phyloP scores from a whole-genome alignment of 148 eudicot species.

The Dianthus caryophyllus region DNA sequence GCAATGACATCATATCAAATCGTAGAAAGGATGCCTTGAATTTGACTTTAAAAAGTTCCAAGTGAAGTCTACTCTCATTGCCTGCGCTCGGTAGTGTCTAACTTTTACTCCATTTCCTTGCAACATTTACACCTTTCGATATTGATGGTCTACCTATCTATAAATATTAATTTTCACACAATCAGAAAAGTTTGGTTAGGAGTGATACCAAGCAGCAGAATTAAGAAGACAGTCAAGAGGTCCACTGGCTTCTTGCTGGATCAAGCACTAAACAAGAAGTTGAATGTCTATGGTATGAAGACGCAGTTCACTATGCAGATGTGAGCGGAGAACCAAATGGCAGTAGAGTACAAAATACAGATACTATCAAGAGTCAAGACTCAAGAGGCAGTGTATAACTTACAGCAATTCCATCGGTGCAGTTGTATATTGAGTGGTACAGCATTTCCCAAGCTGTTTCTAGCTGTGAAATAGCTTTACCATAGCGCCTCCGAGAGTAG shows the following conservation, averaged over 20 bases:
- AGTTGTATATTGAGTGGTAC: conserved; percentile 73
- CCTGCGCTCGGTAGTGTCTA: background rate
- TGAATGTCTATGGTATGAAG: background rate
- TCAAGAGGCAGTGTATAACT: conserved; percentile 25
- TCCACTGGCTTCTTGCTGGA: background rate
- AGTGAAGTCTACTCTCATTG: background rate
- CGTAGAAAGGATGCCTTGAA: background rate
- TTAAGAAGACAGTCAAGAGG: background rate
- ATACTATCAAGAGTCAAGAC: conserved; percentile 3
- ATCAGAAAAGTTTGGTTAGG: background rate
- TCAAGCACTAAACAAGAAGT: background rate
- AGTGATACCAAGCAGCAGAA: background rate
- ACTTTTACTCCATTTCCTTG: background rate
- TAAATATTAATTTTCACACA: too few species aligned
- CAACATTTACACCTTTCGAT: too few species aligned
- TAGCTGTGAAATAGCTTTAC: conserved; percentile 53
- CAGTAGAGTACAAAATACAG: background rate
- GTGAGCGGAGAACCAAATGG: background rate
- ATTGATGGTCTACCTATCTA: too few species aligned
- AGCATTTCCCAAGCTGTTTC: conserved; percentile 94
- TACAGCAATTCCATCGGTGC: conserved; percentile 96
- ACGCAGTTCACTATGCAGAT: background rate
- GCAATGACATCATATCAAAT: background rate
- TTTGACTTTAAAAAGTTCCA: background rate
- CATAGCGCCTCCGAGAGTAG: conserved; percentile 84